Conservation (phyloP, 2,329 filamentous ascomycete species). For the Thelonectria rubi region DNA sequence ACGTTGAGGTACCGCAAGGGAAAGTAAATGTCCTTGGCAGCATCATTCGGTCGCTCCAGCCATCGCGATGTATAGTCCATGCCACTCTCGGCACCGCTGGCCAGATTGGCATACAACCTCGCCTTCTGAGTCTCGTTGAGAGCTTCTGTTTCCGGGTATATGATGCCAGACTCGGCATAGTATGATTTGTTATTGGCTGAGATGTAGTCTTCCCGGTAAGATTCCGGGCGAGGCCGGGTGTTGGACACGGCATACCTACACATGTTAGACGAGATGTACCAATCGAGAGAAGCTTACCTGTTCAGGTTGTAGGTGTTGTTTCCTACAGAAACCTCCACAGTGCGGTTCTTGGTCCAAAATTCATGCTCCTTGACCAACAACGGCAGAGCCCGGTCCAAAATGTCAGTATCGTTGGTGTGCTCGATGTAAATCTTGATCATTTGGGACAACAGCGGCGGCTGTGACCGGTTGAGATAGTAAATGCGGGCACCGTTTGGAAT, state of each 20-base stretch:
- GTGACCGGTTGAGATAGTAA: conserved; percentile 75
- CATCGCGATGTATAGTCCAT: conserved; percentile 71
- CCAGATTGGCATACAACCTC: conserved; percentile 68
- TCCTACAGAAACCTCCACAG: conserved; percentile 59
- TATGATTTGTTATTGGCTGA: conserved; percentile 73
- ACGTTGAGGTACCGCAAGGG: conserved; percentile 71
- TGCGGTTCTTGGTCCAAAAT: conserved; percentile 70
- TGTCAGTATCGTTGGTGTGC: conserved; percentile 69
- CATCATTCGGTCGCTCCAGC: conserved; percentile 65
- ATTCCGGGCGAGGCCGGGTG: conserved; percentile 73
- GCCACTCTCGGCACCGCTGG: conserved; percentile 71
- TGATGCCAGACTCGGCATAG: conserved; percentile 64
- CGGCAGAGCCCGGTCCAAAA: conserved; percentile 68
- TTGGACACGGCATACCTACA: conserved; percentile 67
- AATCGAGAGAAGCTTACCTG: conserved; percentile 51
- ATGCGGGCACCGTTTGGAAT: conserved; percentile 73
- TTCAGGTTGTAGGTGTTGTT: conserved; percentile 64
- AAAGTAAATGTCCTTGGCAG: conserved; percentile 68
- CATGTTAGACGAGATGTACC: conserved; percentile 27
- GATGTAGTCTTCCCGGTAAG: conserved; percentile 71
- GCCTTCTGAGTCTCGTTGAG: conserved; percentile 63
- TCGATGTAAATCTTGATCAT: conserved; percentile 73
- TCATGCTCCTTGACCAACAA: conserved; percentile 70
- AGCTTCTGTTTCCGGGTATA: conserved; percentile 61
- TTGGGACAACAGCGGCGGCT: conserved; percentile 71